phyloP scores from a whole-genome alignment of 164 flowering plant species.

The Houttuynia cordata region DNA sequence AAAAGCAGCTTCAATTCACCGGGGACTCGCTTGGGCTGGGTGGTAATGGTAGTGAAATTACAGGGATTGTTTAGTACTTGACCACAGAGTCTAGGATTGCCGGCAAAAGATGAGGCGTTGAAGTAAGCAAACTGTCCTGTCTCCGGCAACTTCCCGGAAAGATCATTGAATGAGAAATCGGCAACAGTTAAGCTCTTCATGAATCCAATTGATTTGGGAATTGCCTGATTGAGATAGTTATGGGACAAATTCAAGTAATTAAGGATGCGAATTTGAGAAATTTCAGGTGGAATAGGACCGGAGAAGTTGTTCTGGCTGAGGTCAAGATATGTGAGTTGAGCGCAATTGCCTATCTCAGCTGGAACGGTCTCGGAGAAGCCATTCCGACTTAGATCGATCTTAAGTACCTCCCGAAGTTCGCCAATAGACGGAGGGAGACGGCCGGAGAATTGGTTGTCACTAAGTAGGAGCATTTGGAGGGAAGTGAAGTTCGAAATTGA shows the following conservation, averaged over 20 bases:
- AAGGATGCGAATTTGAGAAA: conserved; percentile 51
- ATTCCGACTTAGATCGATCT: conserved; percentile 65
- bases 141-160: conserved; percentile 75
- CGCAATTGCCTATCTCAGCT: conserved; percentile 47
- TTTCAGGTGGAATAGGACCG: conserved; percentile 56
- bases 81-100: conserved; percentile 80
- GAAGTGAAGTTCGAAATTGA: conserved; percentile 58
- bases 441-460: conserved; percentile 63
- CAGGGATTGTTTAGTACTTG: conserved; percentile 66
- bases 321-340: conserved; percentile 58
- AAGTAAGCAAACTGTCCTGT: conserved; percentile 71
- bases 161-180: conserved; percentile 89
- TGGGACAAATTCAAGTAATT: conserved; percentile 76
- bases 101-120: conserved; percentile 73
- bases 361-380: conserved; percentile 55
- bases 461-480: conserved; percentile 50
- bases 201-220: conserved; percentile 63
- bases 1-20: conserved; percentile 58
- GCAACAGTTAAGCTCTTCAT: conserved; percentile 80
- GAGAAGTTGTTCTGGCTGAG: conserved; percentile 74
- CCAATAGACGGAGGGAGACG: conserved; percentile 56
- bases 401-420: conserved; percentile 36
- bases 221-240: conserved; percentile 50
- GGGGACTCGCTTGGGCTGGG: conserved; percentile 17
- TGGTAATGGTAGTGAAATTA: conserved; percentile 28